These are phyloP conservation scores for Zostera marina DNA, from an alignment of 116 monocot species.

Conservation along the genomic window DNA sequence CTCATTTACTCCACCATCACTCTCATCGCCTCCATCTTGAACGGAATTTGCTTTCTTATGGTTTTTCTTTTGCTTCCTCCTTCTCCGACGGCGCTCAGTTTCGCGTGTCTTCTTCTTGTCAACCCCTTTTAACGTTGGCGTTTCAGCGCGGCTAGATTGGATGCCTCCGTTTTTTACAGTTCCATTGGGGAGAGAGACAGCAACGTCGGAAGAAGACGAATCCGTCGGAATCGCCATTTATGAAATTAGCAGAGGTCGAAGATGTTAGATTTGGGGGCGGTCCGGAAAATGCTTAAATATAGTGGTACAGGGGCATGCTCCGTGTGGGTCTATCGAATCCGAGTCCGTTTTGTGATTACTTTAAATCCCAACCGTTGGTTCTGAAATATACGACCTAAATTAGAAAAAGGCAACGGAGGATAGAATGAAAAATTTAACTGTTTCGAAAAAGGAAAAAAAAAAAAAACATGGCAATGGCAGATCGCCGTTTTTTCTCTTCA, in stretches of 20 bases:
- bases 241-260: not conserved
- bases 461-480: too few relatives aligned
- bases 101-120: conserved; percentile 65
- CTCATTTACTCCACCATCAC: conserved; percentile 5
- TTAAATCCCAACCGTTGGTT: too few relatives aligned
- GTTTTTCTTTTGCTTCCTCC: conserved; percentile 92
- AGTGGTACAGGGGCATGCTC: too few relatives aligned
- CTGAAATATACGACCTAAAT: too few relatives aligned
- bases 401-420: too few relatives aligned
- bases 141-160: not conserved
- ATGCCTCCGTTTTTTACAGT: conserved; percentile 2
- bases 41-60: conserved; percentile 9
- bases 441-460: too few relatives aligned
- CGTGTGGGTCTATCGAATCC: too few relatives aligned
- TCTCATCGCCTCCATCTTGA: conserved; percentile 14
- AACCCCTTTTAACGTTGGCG: conserved; percentile 14
- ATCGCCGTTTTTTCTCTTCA: not conserved
- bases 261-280: not conserved
- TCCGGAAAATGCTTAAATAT: not conserved
- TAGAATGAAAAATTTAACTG: too few relatives aligned
- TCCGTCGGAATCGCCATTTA: conserved; percentile 20
- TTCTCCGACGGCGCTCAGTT: conserved; percentile 69
- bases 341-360: too few relatives aligned
- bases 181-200: conserved; percentile 8
- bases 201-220: conserved; percentile 2